phyloP scores from a whole-genome alignment of 192 early-diverging fungal species.

The Coemansia sp. region DNA sequence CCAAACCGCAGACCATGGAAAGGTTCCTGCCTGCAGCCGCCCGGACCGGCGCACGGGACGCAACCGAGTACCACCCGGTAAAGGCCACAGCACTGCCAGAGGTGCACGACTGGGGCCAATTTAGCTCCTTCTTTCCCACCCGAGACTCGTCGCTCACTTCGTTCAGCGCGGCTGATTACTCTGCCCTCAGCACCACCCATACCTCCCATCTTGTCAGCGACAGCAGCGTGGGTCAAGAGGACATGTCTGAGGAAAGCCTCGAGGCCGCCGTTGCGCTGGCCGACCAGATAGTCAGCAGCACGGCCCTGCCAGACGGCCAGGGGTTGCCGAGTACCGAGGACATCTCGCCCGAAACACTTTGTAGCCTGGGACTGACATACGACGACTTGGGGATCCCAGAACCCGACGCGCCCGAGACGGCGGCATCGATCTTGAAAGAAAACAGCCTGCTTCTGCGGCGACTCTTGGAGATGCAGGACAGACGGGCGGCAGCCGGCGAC shows the following conservation, averaged over 20 bases:
- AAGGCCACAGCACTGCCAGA: conserved; percentile 5
- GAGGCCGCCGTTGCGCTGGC: conserved; percentile 16
- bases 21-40: conserved; percentile 11
- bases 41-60: background rate
- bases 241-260: too few relatives aligned
- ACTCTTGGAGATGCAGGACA: conserved; percentile 31
- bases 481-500: conserved; percentile 12
- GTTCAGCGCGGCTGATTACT: conserved; percentile 4
- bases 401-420: conserved; percentile 3
- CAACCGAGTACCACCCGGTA: background rate
- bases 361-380: conserved; percentile 8
- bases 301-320: background rate
- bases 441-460: conserved; percentile 20
- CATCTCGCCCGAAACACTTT: conserved; percentile 8
- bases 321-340: background rate
- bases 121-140: conserved; percentile 37
- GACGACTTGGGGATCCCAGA: conserved; percentile 8
- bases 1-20: conserved; percentile 9
- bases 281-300: background rate
- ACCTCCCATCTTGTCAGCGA: too few relatives aligned
- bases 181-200: background rate
- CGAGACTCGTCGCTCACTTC: conserved; percentile 24
- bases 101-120: conserved; percentile 19
- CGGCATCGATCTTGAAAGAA: conserved; percentile 16
- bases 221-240: too few relatives aligned